These are phyloP conservation scores for Colletotrichum salicis DNA, from an alignment of 2,329 filamentous ascomycete species.

Conservation along the genomic window DNA sequence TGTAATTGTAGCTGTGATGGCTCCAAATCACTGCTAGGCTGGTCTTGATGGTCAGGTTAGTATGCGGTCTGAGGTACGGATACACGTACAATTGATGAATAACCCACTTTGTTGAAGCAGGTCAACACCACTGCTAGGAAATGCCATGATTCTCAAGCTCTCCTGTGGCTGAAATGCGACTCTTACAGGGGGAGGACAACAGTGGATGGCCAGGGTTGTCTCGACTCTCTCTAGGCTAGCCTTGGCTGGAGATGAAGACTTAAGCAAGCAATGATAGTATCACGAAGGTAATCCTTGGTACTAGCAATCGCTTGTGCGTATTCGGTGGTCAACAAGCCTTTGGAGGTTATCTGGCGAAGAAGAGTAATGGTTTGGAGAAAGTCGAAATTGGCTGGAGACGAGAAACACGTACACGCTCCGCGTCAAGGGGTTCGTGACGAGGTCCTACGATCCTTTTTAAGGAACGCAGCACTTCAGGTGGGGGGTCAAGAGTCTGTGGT, in stretches of 20 bases:
- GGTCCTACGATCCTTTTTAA: not conserved
- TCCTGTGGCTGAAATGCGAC: not conserved
- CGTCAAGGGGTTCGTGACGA: not conserved
- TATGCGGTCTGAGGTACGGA: not conserved
- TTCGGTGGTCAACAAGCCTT: not conserved
- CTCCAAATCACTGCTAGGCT: not conserved
- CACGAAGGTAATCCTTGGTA: not conserved
- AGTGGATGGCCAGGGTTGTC: constrained; percentile 12
- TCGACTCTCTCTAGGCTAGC: not conserved
- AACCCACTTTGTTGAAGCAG: constrained; percentile 27
- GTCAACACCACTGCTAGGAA: not conserved
- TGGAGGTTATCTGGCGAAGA: not conserved
- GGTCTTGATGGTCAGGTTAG: not conserved
- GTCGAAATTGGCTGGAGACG: not conserved
- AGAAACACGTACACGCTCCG: not conserved
- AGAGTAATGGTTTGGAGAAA: not conserved
- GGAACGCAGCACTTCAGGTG: not conserved
- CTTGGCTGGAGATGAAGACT: not conserved
- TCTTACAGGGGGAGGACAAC: not conserved
- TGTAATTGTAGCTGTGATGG: not conserved
- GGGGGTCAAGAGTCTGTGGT: not conserved
- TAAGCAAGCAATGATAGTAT: not conserved
- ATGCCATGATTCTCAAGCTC: constrained; percentile 6
- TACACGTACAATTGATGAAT: not conserved
- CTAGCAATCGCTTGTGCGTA: not conserved